Evolutionary conservation across 805 yeast species (phyloP), one percentile per base, ranked within the genome.

Genomic region (Scheffersomyces coipomensis): DNA sequence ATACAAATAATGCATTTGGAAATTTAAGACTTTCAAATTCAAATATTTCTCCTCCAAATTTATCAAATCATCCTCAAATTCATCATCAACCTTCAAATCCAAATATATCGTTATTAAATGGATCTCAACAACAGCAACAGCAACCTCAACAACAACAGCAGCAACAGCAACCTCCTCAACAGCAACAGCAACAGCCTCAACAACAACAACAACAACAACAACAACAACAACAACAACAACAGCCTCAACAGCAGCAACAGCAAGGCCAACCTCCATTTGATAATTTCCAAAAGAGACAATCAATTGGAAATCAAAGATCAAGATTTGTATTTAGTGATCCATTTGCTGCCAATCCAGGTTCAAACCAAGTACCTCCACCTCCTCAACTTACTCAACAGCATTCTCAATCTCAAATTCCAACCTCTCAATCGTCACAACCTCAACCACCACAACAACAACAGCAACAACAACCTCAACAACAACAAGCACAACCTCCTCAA

Each of bases 241-340:
- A 33, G 18, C 49, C 33, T 24, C 41, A 38, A 16, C 46, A 41
- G n/a, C 49, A 2, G 16, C n/a, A n/a, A n/a, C n/a, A n/a, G n/a
- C n/a, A n/a, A n/a, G 35, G 29, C 18, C 48, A 19, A 10, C 42
- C 17, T 25, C 38, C 38, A 4, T 51, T 52, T 43, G 67, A 68
- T 23, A 51, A 54, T 23, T 59, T 57, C 43, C 68, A 60, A 42
- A 76, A 77, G 53, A 68, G 84, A 51, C 78, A 80, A 36, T 71
- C 81, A 13, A 57, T 77, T 34, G 78, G 79, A 26, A 66, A 71
- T 40, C 83, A 79, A 53, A 64, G 86, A 48, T 80, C 86, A n/a
- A 70, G 88, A 48, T 82, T 83, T 51, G 67, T 83, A 27, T 83
- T 83, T 54, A 75, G 82, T 47, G 88, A 83, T 53, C 87, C 88